Base-by-base conservation (phyloP, 495 filamentous ascomycete species). In the Pyronema omphalodes region DNA sequence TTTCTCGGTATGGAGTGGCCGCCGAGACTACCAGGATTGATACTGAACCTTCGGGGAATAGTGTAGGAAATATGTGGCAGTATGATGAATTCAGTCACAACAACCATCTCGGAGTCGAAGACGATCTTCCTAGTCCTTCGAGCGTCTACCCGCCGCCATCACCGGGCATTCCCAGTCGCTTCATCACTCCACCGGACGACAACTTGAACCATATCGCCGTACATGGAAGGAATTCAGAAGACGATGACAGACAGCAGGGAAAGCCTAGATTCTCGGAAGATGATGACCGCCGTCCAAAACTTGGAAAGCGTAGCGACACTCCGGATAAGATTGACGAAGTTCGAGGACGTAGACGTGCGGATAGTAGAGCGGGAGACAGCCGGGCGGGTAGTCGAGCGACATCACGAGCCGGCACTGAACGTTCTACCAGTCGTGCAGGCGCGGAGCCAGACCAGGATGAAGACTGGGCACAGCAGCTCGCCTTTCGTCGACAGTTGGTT, bases 401-500 rank as follows among this genome's bases (percentile, higher is more conserved):
- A n/a, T 19, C 40, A 14, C 37, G 36, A n/a, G 23, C 36, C 11
- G 9, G 23, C 19, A 37, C 18, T 43, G 39, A 53, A 44, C 23
- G 17, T n/a, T 40, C 49, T 9, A 18, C 54, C 37, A 65, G 62
- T 18, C 56, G 63, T 52, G 56, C 54, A 41, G 61, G 50, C 6
- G 52, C 44, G 11, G 56, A 57, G 11, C 61, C 60, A 41, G 55
- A 65, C 18, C 47, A 64, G 36, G 62, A 65, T 19, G 53, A 54
- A 37, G 62, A 64, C 53, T 64, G 62, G 62, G 61, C 64, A 44
- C 58, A 65, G 15, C 59, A 66, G 40, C 39, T 66, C 19, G 63
- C 62, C n/a, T 64, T 63, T 15, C 55, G 63, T 19, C 59, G 62
- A 12, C 62, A 65, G 45, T 52, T 66, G 17, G 58, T 66, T 18